Evolutionary conservation across 306 rosid species (phyloP), one percentile per base, ranked within the genome.

Genomic region (Mimosa bimucronata): DNA sequence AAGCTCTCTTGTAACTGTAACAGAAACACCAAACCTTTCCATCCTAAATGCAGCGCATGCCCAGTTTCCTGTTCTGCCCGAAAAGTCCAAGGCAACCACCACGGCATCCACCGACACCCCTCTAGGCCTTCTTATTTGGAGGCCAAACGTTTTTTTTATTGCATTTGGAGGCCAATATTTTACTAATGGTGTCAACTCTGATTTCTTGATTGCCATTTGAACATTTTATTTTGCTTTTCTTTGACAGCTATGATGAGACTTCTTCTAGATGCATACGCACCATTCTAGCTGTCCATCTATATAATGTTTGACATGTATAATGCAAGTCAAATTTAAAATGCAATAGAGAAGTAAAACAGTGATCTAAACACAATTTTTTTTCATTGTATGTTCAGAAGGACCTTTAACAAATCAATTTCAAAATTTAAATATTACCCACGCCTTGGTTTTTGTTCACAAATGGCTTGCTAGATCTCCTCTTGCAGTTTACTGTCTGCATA

Each of bases 211-310:
- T 75, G 61, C 52, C 9, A 26, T 74, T 28, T 55, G 26, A 45
- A 71, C 41, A 2, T 14, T 12, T 7, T 45, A 3, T 46, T 25
- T 10, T 0, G n/a, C n/a, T 58, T 9, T 2, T 57, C 28, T 3
- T 2, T 53, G 71, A 21, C 64, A 74, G 1, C 30, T 13, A 3
- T 53, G 75, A 52, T 28, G 18, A 18, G 52, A 66, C 16, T 75
- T 53, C 50, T 65, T 5, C 58, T 66, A 38, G 30, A 3, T 52
- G 41, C 45, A 23, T 41, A 14, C 40, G 6, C 65, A 29, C 41
- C 31, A 7, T 81, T 55, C 23, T 53, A 60, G 25, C 50, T 75
- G 68, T 53, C 62, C 38, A 38, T 25, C 31, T 58, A 30, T 67
- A 48, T 25, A 75, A 75, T 75, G 21, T 30, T 80, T n/a, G 70